Conservation (phyloP, 331 rosid genomes). For the Pyrus hybrid region DNA sequence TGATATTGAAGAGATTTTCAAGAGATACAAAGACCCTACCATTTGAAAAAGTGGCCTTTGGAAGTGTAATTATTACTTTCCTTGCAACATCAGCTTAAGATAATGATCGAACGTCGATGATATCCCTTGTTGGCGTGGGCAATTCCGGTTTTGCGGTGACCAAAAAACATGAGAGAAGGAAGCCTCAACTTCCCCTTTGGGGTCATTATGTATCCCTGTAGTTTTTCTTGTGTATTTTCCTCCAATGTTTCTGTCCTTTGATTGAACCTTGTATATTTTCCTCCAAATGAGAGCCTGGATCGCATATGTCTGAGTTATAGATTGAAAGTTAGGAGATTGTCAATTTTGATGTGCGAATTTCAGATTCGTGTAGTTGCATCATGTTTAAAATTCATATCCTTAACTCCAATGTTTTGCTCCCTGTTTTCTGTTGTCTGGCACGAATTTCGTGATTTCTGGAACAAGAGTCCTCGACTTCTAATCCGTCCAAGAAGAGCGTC, state of each 20-base stretch:
- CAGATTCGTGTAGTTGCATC: background rate
- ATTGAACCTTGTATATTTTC: no score
- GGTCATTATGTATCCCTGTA: background rate
- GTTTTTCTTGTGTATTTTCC: background rate
- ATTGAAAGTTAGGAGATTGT: background rate
- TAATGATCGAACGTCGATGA: background rate
- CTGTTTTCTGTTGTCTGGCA: no score
- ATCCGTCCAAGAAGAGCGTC: background rate
- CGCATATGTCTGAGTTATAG: background rate
- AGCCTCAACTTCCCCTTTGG: background rate
- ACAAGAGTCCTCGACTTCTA: no score
- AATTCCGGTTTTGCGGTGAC: background rate
- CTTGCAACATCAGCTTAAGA: background rate
- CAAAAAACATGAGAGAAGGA: background rate
- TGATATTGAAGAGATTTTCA: conserved; percentile 58
- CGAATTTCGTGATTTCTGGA: no score
- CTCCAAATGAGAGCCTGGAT: background rate
- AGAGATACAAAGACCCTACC: conserved; percentile 78
- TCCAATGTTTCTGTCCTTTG: background rate
- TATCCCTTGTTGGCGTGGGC: background rate
- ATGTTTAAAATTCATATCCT: background rate
- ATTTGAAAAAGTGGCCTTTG: conserved; percentile 15
- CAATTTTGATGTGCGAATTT: background rate
- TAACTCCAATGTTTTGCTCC: background rate
- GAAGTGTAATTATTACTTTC: background rate